Base-by-base conservation (phyloP, 2,329 filamentous ascomycete species). In the Penicillium sp. region DNA sequence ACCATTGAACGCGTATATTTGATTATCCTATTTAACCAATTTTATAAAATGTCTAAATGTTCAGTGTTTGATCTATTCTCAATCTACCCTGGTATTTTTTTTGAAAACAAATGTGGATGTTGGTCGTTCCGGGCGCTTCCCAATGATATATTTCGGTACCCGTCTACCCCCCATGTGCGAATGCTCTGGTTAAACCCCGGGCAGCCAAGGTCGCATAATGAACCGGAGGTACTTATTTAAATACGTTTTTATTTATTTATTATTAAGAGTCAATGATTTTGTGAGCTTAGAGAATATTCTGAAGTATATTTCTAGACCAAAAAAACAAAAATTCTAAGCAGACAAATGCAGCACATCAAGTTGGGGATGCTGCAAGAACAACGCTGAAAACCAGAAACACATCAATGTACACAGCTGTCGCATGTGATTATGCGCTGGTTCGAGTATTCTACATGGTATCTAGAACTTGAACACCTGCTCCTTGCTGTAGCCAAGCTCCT, bases 381-480 rank as follows among this genome's bases (percentile, higher is more conserved):
- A 56, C 56, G 54, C 55, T 53, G 29, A 62, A 58, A 44, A 62
- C 43, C 48, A 57, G 46, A 33, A 31, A 45, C 27, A 31, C 27
- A 67, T 60, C 54, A 62, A 60, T 62, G 21, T 62, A 61, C 56
- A 65, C 46, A 51, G 47, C 49, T 35, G 13, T 49, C 27, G 7
- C n/a, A 42, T 49, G 29, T 46, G 19, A 42, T 42, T 23, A 37
- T 13, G 16, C 51, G 47, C 51, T 39, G 35, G 39, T 48, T 45
- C 43, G 53, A 48, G 43, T 63, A 66, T 51, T 60, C 48, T 67
- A 62, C 55, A 64, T 23, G 29, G 49, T 27, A 42, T 59, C 60
- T 87, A 96, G 72, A 96, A 96, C 85, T 98, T 98, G 83, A 91
- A 96, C 35, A 98, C 93, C 81, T 98, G 95, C 58, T 98, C 91